phyloP scores from a whole-genome alignment of 345 rosid genomes.

The Psidium friedrichsthalianum region DNA sequence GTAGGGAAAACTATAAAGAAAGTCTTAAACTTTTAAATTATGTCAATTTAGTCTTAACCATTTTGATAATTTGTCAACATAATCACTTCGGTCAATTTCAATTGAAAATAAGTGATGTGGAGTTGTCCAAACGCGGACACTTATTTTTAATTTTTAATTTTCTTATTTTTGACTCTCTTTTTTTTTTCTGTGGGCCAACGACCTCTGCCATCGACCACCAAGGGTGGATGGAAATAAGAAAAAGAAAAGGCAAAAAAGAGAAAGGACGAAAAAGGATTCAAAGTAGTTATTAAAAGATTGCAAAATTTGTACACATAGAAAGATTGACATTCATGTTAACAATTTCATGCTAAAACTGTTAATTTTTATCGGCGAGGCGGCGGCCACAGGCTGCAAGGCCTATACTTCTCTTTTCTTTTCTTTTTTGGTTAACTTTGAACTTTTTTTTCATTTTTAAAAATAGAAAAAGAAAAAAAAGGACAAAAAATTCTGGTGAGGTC shows the following conservation, averaged over 20 bases:
- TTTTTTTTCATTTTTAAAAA: too few species aligned
- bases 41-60: background rate
- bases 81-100: background rate
- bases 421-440: too few species aligned
- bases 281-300: background rate
- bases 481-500: too few species aligned
- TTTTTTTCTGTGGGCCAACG: background rate
- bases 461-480: too few species aligned
- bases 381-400: too few species aligned
- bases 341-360: background rate
- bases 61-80: background rate
- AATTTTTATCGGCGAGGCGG: too few species aligned
- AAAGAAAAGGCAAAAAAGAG: rapidly evolving
- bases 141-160: background rate
- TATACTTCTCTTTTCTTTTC: too few species aligned
- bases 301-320: rapidly evolving
- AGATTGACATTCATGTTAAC: rapidly evolving
- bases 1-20: background rate
- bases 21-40: rapidly evolving
- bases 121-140: rapidly evolving
- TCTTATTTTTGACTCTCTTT: background rate
- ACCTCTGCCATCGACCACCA: rapidly evolving
- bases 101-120: rapidly evolving
- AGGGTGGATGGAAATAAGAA: background rate
- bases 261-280: background rate